A percentile compares a stretch with the other conserved stretches of the same genome.
Conservation (phyloP, 352 stramenopile genomes). For the Pythium sukuiense region DNA sequence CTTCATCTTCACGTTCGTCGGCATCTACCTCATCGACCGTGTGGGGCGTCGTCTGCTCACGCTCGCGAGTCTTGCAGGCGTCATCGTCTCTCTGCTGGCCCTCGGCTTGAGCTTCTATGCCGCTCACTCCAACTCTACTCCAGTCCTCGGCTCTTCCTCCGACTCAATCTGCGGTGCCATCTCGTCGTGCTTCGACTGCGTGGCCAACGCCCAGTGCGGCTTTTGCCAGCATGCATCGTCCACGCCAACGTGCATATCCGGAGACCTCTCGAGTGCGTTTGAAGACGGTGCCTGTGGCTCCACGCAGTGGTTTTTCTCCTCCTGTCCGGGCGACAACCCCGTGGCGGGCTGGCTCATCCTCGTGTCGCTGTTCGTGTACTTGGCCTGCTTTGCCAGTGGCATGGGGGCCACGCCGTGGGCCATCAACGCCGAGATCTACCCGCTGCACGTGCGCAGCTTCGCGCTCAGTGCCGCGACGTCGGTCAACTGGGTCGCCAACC, state of each 20-base stretch:
- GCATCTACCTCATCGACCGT: constrained; percentile 57
- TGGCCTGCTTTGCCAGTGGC: constrained; percentile 75
- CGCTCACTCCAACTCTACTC: constrained; percentile 33
- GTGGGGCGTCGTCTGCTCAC: constrained; percentile 50
- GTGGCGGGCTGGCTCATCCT: constrained; percentile 54
- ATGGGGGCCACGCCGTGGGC: constrained; percentile 93
- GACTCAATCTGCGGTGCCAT: constrained; percentile 35
- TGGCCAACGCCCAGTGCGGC: constrained; percentile 59
- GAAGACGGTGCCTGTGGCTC: constrained; percentile 24
- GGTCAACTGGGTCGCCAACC: constrained; percentile 92
- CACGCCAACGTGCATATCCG: constrained; percentile 7
- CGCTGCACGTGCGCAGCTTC: constrained; percentile 82
- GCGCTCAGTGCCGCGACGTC: constrained; percentile 87
- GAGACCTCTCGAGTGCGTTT: constrained; percentile 1
- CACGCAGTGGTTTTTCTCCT: constrained; percentile 41
- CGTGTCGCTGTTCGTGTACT: constrained; percentile 64
- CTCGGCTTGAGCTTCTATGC: constrained; percentile 49
- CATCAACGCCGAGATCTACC: constrained; percentile 95
- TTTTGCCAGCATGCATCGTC: constrained; percentile 31
- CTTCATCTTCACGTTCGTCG: constrained; percentile 70
- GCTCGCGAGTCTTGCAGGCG: constrained; percentile 42
- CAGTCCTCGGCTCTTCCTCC: constrained; percentile 30
- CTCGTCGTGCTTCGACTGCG: constrained; percentile 68
- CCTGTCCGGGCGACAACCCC: constrained; percentile 49
- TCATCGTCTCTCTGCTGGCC: constrained; percentile 43